A percentile compares a stretch with the other conserved stretches of the same genome.
Evolutionary conservation across 805 yeast genomes (phyloP).

Genomic region (Candida ponderosae): DNA sequence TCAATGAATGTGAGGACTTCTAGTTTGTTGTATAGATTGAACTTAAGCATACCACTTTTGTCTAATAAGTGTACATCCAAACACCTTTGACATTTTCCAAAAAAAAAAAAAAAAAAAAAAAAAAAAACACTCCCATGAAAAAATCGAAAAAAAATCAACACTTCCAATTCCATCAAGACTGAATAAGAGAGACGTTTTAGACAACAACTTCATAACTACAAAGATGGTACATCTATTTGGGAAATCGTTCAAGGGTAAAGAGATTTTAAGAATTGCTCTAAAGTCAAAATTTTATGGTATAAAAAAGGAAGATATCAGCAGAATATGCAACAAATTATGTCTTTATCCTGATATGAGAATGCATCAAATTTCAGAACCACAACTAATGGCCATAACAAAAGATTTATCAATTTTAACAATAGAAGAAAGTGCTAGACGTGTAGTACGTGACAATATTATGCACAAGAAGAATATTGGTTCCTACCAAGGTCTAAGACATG

Average conservation of each 20-base stretch:
- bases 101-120: too few relatives aligned
- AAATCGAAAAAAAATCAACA: too few relatives aligned
- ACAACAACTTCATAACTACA: too few relatives aligned
- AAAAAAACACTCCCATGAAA: too few relatives aligned
- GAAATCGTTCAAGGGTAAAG: background rate
- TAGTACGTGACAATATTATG: conserved; percentile 68
- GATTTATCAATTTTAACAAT: conserved; percentile 78
- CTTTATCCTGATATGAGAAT: conserved; percentile 90
- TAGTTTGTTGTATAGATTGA: conserved; percentile 4
- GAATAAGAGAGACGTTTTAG: too few relatives aligned
- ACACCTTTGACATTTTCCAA: too few relatives aligned
- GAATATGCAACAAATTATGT: conserved; percentile 80
- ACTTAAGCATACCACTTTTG: too few relatives aligned
- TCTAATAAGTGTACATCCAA: too few relatives aligned
- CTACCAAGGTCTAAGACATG: conserved; percentile 85
- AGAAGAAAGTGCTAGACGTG: conserved; percentile 71
- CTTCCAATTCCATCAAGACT: too few relatives aligned
- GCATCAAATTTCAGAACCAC: conserved; percentile 87
- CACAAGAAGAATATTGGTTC: conserved; percentile 77
- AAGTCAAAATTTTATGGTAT: conserved; percentile 81
- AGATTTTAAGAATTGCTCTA: conserved; percentile 43
- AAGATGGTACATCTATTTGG: background rate
- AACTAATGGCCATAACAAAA: conserved; percentile 76
- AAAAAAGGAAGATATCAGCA: conserved; percentile 65
- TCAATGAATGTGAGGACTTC: conserved; percentile 24